Base-by-base conservation (phyloP, 2,329 filamentous ascomycete species). In the Boeremia lycopersici region DNA sequence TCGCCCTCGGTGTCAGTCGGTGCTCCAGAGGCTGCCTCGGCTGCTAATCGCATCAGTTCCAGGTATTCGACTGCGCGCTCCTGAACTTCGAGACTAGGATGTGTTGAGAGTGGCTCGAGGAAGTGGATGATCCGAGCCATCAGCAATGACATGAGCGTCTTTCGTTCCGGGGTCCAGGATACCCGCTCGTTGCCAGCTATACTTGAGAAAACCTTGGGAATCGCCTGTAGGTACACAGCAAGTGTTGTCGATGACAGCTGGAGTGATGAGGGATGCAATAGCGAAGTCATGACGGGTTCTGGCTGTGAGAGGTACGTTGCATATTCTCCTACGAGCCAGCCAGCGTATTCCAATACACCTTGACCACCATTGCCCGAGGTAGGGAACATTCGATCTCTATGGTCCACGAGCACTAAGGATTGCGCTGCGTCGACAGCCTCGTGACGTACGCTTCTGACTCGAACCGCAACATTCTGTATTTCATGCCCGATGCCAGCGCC, bases 31-130 rank as follows among this genome's bases (percentile, higher is more conserved):
- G 85, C 85, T 12, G 93, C 92, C 77, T 99, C 95, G 1, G 87
- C 86, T 2, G 91, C 91, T 39, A 99, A 81, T 54, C 91, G 91
- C 67, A 98, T 85, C 11, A 98, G 81, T 71, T 99, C 95, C 0
- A 92, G 83, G 65, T 96, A 96, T 70, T 97, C 93, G 1, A 97
- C 93, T 3, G 93, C 89, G 52, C 95, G 86, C 74, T 98, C 95
- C 76, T 99, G 95, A 3, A 99, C 92, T 71, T 99, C 95, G 1
- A 99, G 81, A 65, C 87, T 91, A 0, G 93, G 93, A 72, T 98
- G 91, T 35, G 88, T 81, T 0, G 87, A 86, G 13, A 98, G 76
- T 0, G 87, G 85, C 66, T 98, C 93, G 19, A 96, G 79, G 42
- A 90, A 89, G 71, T 95, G 86, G 17, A 96, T 84, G 6, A 97